phyloP scores from a whole-genome alignment of 2,329 filamentous ascomycete genomes.

The Aspergillus tamarii region DNA sequence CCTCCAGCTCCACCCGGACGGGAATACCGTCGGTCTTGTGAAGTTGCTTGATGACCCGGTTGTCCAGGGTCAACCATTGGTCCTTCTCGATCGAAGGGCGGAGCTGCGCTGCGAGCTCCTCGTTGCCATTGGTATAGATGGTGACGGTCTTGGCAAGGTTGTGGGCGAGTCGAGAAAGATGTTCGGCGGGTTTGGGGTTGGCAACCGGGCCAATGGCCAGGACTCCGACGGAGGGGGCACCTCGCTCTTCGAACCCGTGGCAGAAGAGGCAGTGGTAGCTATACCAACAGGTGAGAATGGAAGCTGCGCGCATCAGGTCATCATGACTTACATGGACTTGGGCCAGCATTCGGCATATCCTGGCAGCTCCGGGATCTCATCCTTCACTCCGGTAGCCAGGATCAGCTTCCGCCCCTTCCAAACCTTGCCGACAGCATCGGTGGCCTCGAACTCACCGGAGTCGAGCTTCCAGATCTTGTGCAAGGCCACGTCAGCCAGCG shows the following conservation, averaged over 20 bases:
- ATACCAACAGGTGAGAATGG: not conserved
- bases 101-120: conserved; percentile 29
- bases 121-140: conserved; percentile 56
- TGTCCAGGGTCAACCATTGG: not conserved
- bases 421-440: not conserved
- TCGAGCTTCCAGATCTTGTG: not conserved
- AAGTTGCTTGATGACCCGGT: conserved; percentile 1
- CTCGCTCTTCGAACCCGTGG: conserved; percentile 17
- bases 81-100: not conserved
- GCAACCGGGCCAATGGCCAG: conserved; percentile 42
- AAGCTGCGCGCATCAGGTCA: no score
- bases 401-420: not conserved
- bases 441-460: not conserved
- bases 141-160: conserved; percentile 50
- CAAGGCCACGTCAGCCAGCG: not conserved
- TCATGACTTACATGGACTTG: not conserved
- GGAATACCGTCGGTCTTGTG: conserved; percentile 2
- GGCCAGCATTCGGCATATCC: not conserved
- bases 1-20: conserved; percentile 7
- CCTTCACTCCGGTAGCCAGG: not conserved
- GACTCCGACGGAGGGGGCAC: conserved; percentile 8
- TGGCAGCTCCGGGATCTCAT: not conserved
- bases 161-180: conserved; percentile 50
- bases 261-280: conserved; percentile 19
- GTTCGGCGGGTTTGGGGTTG: conserved; percentile 36